Base-by-base conservation (phyloP, 179 eudicot genomes). In the Spinacia oleracea region DNA sequence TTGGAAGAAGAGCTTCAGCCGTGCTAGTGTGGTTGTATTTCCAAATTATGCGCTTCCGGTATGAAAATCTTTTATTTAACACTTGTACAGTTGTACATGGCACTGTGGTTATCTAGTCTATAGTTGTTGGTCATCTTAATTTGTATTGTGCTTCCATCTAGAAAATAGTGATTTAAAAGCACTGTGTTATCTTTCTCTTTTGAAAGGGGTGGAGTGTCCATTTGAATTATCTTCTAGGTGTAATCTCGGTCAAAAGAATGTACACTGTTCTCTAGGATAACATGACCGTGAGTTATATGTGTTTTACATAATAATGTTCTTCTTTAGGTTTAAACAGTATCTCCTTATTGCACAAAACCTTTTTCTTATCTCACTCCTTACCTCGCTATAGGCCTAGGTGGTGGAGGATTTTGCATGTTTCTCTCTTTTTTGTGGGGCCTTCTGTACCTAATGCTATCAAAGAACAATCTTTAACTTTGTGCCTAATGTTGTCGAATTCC, bases 21-120 rank as follows among this genome's bases (percentile, higher is more conserved):
- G 91, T 35, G 88, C 98, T 72, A 85, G 89, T 77, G 91, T 88
- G n/a, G 84, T 90, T 64, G 97, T 93, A 78, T 95, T 93, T 85
- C 95, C 93, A 79, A 88, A 93, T 76, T 85, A 88, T 77, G 90
- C 85, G 77, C 87, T 95, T 70, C 92, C 92, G 89, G 98, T 95
- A 95, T 82, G 82, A 50, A 38, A 72, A 53, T 42, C 66, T 43
- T 69, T 71, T 72, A 27, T 75, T 70, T 29, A 46, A 27, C 12
- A 31, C 2, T 67, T 45, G 6, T 9, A 21, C 50, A 48, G 34
- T 38, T n/a, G 14, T 51, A 29, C 25, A 29, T 72, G 60, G n/a
- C 9, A 7, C 29, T 25, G 34, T 48, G 51, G 60, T 45, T 11
- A 15, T 46, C 11, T 15, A 48, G 20, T 56, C 31, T 71, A 43